These are phyloP conservation scores for Xenosphaeropsis pyriputrescens DNA, from an alignment of 2,329 filamentous ascomycete genomes.

Conservation along the genomic window DNA sequence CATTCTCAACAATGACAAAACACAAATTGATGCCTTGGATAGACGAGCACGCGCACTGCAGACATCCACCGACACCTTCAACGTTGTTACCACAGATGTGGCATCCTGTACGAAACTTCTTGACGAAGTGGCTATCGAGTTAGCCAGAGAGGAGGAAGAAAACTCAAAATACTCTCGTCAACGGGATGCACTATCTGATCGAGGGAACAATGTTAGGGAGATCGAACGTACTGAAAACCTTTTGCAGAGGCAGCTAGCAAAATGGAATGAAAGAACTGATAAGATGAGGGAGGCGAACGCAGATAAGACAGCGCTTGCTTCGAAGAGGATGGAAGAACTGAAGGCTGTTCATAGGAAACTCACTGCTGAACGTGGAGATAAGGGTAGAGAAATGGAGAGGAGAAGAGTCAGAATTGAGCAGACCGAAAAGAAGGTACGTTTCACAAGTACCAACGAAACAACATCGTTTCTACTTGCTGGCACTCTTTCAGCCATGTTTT, in stretches of 20 bases:
- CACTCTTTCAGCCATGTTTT: conserved; percentile 1
- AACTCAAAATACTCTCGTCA: conserved; percentile 66
- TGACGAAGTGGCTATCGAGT: conserved; percentile 72
- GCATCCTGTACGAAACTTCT: conserved; percentile 78
- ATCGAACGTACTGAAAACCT: conserved; percentile 80
- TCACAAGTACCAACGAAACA: not conserved
- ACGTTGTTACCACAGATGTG: conserved; percentile 72
- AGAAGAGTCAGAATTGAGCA: conserved; percentile 90
- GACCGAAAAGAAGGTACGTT: conserved; percentile 87
- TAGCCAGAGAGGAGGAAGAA: conserved; percentile 86
- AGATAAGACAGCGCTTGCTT: conserved; percentile 67
- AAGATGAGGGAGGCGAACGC: conserved; percentile 68
- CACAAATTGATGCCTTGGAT: conserved; percentile 77
- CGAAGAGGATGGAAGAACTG: conserved; percentile 82
- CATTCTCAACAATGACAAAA: conserved; percentile 62
- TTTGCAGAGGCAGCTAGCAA: conserved; percentile 68
- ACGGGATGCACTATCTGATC: conserved; percentile 73
- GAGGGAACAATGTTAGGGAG: conserved; percentile 79
- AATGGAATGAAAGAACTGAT: conserved; percentile 78
- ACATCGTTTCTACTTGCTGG: no score
- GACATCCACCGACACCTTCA: conserved; percentile 82
- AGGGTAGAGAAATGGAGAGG: conserved; percentile 84
- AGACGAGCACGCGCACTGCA: conserved; percentile 78
- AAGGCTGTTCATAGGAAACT: conserved; percentile 65
- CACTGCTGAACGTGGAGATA: conserved; percentile 72